Base-by-base conservation (phyloP, 176 grass and related monocot genomes). In the Poa pratensis region DNA sequence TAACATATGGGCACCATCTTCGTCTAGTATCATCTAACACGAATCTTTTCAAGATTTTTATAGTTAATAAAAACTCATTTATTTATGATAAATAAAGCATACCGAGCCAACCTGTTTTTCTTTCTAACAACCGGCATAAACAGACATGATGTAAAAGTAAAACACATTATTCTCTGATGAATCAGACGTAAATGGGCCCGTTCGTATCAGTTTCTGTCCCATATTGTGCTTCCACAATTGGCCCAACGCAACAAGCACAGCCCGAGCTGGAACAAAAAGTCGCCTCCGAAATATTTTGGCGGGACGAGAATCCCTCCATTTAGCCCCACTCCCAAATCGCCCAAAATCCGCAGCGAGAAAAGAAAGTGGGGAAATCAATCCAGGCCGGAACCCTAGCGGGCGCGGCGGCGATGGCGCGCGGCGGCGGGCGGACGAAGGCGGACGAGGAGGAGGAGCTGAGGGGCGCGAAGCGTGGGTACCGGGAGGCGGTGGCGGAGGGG, bases 381-480 rank as follows among this genome's bases (percentile, higher is more conserved):
- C 54, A 57, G 76, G 83, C 75, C 53, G 15, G 57, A 93, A 67
- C 63, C 80, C 83, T 86, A 90, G 55, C 45, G 48, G 4, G 35
- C 69, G 42, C 35, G 65, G 46, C 67, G 40, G 75, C 37, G 63
- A 91, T 86, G 87, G 71, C 50, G 60, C 84, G 88, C 53, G 32
- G 45, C 20, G 39, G 82, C 57, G 79, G 46, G 57, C 75, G 62
- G 76, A 24, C 40, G 50, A 88, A 30, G 83, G 90, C 0, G 9
- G 46, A 80, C 66, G 91, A 92, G 26, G 90, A 92, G 46, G 91
- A 95, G 37, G 96, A 95, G 86, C 50, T 96, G 74, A 61, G 71
- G 79, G 81, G 17, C 22, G 96, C 93, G 76, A 99, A 88, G 86
- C 88, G 82, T 18, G 91, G 81, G 48, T 88, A 87, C 89, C 22